Base-by-base conservation (phyloP, 495 filamentous ascomycete species). In the Talaromyces borbonicus region DNA sequence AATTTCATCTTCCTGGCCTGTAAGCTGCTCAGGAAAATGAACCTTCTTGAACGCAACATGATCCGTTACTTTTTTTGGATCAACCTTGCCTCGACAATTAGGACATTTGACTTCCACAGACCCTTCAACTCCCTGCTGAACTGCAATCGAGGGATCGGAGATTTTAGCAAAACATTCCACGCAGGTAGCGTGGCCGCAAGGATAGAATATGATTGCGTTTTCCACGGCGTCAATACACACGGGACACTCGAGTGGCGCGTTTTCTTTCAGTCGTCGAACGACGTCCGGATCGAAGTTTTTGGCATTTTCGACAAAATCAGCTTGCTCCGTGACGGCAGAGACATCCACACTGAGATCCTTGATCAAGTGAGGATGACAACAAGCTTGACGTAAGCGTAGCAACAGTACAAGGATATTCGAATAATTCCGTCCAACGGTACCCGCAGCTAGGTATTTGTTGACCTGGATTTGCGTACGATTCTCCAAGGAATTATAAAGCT, bases 341-440 rank as follows among this genome's bases (percentile, higher is more conserved):
- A 69, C 67, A 45, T 79, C 67, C 18, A 68, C 55, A 24, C 78
- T 80, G 50, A 84, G 80, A 47, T 90, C 88, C 8, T 69, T 72
- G 43, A 93, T 89, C n/a, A 98, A 68, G 58, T 93, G 85, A 1
- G 90, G 89, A 61, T 98, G 92, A 52, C 88, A 94, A 56, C 86
- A 92, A 24, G 85, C 47, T 27, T 49, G 47, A n/a, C 87, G 76
- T 7, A 98, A 76, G 11, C 90, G 85, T 9, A 98, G 72, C 36
- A 98, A 74, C 18, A 95, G 72, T 23, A 93, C 83, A 14, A 96
- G 71, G 35, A 96, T 81, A 52, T 84, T 85, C 5, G 80, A 84
- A 57, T 95, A 96, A 50, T 92, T 81, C 48, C 75, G 80, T 11
- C 82, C 84, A 2, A 90, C 71, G 1, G 81, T 83, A 3, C 82